Evolutionary conservation across 2,329 filamentous ascomycete genomes (phyloP), one percentile per base, ranked within the genome.

Genomic region (Paraphaeosphaeria sporulosa): DNA sequence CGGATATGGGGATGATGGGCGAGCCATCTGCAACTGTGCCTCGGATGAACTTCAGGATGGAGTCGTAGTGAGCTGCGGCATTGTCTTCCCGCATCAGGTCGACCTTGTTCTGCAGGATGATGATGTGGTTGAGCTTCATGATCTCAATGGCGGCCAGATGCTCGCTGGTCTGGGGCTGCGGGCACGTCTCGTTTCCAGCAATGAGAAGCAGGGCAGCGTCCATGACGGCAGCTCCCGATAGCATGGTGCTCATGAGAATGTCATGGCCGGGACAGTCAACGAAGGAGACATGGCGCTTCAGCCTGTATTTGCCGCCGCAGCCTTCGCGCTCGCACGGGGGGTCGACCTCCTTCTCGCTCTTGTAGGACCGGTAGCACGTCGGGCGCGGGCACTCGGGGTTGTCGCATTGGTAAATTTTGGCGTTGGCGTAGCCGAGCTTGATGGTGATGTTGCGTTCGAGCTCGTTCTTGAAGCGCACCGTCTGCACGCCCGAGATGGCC

Each of bases 181-280:
- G 95, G 84, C 95, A 98, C 55, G 92, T 89, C 90, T 99, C 95
- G 84, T 99, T 99, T 79, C 95, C 95, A 64, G 95, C 95, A 78
- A 99, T 97, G 57, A 99, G 86, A 58, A 99, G 88, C 62, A 99
- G 87, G 19, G 95, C 95, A 67, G 95, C 95, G 82, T 99, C 95
- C 95, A 99, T 99, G 87, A 99, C 95, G 66, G 95, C 95, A 72
- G 95, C 95, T 76, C 95, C 95, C 76, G 95, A 99, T 86, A 99
- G 90, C 95, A 99, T 99, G 73, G 95, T 99, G 83, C 94, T 98
- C 95, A 99, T 99, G 80, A 99, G 94, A 93, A 99, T 99, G 83
- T 99, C 95, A 92, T 99, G 95, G 81, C 95, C 95, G 59, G 95
- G 95, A 86, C 95, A 98, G 81, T 98, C 95, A 70, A 98, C 95